Evolutionary conservation across 306 rosid genomes (phyloP).

Genomic region (Heteromeles arbutifolia): DNA sequence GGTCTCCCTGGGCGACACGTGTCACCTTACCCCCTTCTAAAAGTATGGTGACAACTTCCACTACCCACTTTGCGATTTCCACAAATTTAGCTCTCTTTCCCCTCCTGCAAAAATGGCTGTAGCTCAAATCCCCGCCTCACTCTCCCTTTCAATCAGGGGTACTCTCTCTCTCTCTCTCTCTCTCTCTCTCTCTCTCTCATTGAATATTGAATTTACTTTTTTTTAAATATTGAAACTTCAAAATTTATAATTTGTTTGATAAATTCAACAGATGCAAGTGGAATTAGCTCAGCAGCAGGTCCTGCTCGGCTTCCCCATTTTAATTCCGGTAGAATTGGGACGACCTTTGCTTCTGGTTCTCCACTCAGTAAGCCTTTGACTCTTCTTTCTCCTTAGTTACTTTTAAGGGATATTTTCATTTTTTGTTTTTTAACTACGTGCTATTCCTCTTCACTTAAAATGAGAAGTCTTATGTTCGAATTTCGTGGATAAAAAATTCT

Average conservation of each 20-base stretch:
- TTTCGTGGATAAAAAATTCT: too few relatives aligned
- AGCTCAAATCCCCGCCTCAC: constrained; percentile 55
- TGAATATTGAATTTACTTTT: not conserved
- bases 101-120: constrained; percentile 33
- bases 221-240: not conserved
- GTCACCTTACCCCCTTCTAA: constrained; percentile 9
- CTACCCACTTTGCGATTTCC: not conserved
- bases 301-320: constrained; percentile 31
- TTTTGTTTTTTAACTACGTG: too few relatives aligned
- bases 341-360: constrained; percentile 58
- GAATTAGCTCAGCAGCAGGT: constrained; percentile 28
- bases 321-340: constrained; percentile 18
- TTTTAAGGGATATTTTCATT: too few relatives aligned
- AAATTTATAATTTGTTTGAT: not conserved
- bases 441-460: too few relatives aligned
- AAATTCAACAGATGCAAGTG: constrained; percentile 37
- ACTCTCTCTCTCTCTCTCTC: constrained; percentile 11
- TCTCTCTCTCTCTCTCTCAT: not conserved
- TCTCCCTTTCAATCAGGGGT: constrained; percentile 48
- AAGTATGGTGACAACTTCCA: constrained; percentile 9
- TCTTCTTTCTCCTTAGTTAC: not conserved
- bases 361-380: constrained; percentile 45
- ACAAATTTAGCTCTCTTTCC: not conserved
- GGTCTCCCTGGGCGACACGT: constrained; percentile 4
- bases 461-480: too few relatives aligned